Evolutionary conservation across 345 rosid species (phyloP), one percentile per base, ranked within the genome.

Genomic region (Ceriops tagal): DNA sequence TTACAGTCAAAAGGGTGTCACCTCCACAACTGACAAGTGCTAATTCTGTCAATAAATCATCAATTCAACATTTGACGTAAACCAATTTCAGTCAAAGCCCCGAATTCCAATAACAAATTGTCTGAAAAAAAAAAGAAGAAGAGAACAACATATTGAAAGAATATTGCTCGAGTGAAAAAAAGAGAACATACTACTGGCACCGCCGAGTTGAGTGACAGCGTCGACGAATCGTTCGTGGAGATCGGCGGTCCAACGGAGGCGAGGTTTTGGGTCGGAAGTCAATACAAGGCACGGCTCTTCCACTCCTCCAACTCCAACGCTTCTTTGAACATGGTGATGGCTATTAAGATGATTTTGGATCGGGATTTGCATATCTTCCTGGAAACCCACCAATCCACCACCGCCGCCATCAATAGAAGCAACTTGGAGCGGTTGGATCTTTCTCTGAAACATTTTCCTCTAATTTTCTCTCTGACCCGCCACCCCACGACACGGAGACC

Each of bases 181-280:
- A 46, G 51, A 73, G 51, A 20, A 76, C 87, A 61, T 66, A 91
- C 97, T 89, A 58, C 81, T 84, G 75, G 97, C 83, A 66, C 97
- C 96, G 39, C 96, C 97, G 70, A 92, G 96, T 79, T 89, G 93
- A 60, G 96, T 62, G 77, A 91, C 91, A 62, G 97, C 97, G 57
- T 91, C 97, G 13, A 91, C 88, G 62, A 91, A 91, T 27, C 96
- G 96, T 55, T 91, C 92, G 73, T 91, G 97, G 73, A 91, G 96
- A 82, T 89, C 97, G 2, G 90, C 74, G 35, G 96, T 89, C 97
- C 97, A 89, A 53, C 96, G 93, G 57, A 91, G 97, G 67, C 92
- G 95, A 16, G 96, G 97, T 79, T 91, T 91, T 60, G 92, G 97
- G 75, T 91, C 97, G 32, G 97, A 83, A 70, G 97, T 89, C 82